A percentile compares a stretch with the other conserved stretches of the same genome.
Conservation (phyloP, 257 asterid species). For the Solanum pimpinellifolium region DNA sequence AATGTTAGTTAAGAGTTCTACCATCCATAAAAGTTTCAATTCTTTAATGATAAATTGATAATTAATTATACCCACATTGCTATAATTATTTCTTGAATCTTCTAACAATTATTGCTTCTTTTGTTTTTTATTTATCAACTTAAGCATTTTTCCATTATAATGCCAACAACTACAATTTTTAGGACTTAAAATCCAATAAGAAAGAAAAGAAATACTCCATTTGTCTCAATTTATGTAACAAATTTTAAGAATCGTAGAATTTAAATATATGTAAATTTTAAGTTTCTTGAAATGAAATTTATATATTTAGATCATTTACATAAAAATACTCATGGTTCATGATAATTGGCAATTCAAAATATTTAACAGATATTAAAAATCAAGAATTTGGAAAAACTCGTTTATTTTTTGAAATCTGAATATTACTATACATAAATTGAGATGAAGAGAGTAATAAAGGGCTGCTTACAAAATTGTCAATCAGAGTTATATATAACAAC, state of each 20-base stretch:
- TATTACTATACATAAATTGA: background rate
- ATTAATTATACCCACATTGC: background rate
- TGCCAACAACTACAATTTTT: background rate
- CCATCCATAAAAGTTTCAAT: background rate
- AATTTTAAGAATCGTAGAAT: background rate
- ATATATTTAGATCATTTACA: background rate
- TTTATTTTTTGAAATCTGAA: background rate
- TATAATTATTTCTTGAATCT: background rate
- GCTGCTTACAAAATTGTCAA: background rate
- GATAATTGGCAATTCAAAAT: background rate
- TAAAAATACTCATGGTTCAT: background rate
- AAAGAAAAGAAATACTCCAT: background rate
- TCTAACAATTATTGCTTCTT: background rate
- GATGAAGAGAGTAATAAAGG: background rate
- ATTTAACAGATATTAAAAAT: background rate
- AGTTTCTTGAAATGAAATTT: background rate
- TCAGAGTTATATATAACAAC: background rate
- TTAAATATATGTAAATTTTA: background rate
- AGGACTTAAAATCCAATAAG: background rate
- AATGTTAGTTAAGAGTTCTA: background rate
- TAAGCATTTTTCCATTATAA: background rate
- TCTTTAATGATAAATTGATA: background rate
- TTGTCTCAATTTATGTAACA: background rate
- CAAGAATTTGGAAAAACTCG: rapidly evolving
- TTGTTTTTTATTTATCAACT: background rate